Evolutionary conservation across 495 filamentous ascomycete genomes (phyloP).

Genomic region (Elaphomyces granulatus): DNA sequence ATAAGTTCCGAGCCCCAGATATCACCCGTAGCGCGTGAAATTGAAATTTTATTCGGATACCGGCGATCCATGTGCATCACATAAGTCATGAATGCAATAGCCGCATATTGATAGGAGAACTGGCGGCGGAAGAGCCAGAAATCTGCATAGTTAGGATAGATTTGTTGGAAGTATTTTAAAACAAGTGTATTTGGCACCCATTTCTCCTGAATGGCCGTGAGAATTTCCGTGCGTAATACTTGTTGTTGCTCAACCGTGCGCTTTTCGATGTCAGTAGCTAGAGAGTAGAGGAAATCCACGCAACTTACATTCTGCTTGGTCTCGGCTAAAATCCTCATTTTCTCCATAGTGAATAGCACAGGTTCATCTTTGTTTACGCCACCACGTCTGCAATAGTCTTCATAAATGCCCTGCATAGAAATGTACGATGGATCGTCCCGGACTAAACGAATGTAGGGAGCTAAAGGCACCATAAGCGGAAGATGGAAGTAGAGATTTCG

Average conservation of each 20-base stretch:
- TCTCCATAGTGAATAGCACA: slow-evolving; percentile 86
- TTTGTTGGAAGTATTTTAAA: slow-evolving; percentile 78
- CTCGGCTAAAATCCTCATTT: slow-evolving; percentile 61
- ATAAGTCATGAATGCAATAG: slow-evolving; percentile 97
- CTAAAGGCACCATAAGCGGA: slow-evolving; percentile 84
- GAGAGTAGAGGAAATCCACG: background rate
- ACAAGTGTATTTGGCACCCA: slow-evolving; percentile 70
- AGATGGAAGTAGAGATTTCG: slow-evolving; percentile 93
- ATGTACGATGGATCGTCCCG: slow-evolving; percentile 93
- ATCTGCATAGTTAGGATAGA: slow-evolving; percentile 77
- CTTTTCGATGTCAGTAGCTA: slow-evolving; percentile 25
- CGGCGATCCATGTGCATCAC: slow-evolving; percentile 90
- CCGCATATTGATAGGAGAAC: slow-evolving; percentile 92
- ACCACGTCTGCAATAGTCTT: slow-evolving; percentile 81
- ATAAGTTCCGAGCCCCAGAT: slow-evolving; percentile 95
- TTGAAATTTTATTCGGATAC: slow-evolving; percentile 86
- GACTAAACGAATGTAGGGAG: slow-evolving; percentile 83
- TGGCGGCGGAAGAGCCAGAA: slow-evolving; percentile 97
- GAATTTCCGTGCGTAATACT: slow-evolving; percentile 66
- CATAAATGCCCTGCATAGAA: slow-evolving; percentile 82
- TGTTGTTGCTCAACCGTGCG: slow-evolving; percentile 50
- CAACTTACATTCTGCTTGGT: slow-evolving; percentile 43
- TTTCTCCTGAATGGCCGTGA: slow-evolving; percentile 79
- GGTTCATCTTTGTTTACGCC: slow-evolving; percentile 90
- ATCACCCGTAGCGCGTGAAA: slow-evolving; percentile 77